These are phyloP conservation scores for Lactarius psammicola DNA, from an alignment of 768 basidiomycete genomes.

Conservation along the genomic window DNA sequence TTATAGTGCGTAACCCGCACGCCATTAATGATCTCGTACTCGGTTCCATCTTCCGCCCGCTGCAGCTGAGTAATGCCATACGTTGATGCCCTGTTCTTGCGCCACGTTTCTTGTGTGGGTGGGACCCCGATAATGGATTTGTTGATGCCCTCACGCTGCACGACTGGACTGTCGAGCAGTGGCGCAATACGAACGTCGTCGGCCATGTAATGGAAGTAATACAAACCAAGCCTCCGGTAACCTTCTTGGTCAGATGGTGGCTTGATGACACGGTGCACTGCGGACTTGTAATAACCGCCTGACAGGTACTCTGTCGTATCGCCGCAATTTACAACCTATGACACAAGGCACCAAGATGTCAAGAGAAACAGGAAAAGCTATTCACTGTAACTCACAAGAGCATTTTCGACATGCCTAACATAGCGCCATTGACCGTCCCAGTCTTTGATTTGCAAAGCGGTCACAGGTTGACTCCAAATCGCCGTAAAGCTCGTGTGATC, in stretches of 20 bases:
- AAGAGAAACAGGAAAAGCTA: background rate
- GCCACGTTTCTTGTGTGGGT: conserved; percentile 37
- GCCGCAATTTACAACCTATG: conserved; percentile 43
- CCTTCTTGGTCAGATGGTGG: conserved; percentile 39
- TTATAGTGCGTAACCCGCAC: conserved; percentile 38
- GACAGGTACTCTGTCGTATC: conserved; percentile 39
- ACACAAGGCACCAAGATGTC: background rate
- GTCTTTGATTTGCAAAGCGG: conserved; percentile 39
- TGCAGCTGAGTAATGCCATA: conserved; percentile 37
- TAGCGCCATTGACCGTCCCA: conserved; percentile 41
- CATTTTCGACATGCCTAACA: conserved; percentile 39
- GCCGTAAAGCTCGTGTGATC: conserved; percentile 39
- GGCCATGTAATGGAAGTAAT: conserved; percentile 39
- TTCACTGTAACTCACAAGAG: conserved; percentile 32
- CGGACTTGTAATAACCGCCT: conserved; percentile 39
- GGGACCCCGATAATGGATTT: conserved; percentile 32
- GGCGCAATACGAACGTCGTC: conserved; percentile 36
- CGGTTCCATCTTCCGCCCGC: conserved; percentile 34
- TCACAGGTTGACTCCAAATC: conserved; percentile 41
- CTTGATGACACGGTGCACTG: conserved; percentile 41
- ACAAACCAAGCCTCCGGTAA: conserved; percentile 37
- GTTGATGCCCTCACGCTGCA: conserved; percentile 36
- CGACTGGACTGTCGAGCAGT: conserved; percentile 35
- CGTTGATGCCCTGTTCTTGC: conserved; percentile 33
- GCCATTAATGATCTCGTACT: conserved; percentile 38